phyloP scores from a whole-genome alignment of 2,329 filamentous ascomycete species.

The Dactylellina haptotyla region DNA sequence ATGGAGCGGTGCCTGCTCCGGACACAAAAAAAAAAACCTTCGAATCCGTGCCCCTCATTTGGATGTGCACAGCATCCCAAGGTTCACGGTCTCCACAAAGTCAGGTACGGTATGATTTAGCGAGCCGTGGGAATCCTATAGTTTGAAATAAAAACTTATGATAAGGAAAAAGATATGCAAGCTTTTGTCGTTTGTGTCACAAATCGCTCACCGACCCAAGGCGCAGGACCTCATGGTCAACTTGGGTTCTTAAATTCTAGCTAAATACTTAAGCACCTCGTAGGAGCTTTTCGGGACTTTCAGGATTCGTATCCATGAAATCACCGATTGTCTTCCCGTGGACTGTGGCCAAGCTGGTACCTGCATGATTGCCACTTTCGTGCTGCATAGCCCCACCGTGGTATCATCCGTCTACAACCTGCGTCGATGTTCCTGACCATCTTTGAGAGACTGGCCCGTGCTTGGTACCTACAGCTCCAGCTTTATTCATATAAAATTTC shows the following conservation, averaged over 20 bases:
- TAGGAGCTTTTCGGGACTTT: too few species aligned
- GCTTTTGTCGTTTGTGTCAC: neutral
- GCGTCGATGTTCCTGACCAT: too few species aligned
- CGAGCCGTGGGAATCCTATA: slow-evolving; percentile 25
- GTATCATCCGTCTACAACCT: too few species aligned
- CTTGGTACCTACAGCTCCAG: too few species aligned
- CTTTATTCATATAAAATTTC: too few species aligned
- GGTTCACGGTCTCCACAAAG: neutral
- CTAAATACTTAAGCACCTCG: too few species aligned
- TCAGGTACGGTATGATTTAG: slow-evolving; percentile 31
- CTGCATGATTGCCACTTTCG: neutral
- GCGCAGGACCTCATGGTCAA: too few species aligned
- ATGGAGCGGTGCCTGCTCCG: slow-evolving; percentile 44
- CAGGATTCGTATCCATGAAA: too few species aligned
- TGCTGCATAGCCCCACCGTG: neutral
- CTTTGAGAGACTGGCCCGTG: too few species aligned
- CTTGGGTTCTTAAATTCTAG: too few species aligned
- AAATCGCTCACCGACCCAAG: slow-evolving; percentile 18
- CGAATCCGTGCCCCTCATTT: neutral
- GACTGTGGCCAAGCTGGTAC: neutral
- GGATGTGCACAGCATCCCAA: too few species aligned
- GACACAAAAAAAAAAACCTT: slow-evolving; percentile 4
- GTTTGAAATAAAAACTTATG: neutral
- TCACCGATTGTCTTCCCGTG: neutral
- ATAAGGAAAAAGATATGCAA: neutral